phyloP scores from a whole-genome alignment of 2,329 filamentous ascomycete genomes.

The Botrytis tulipae region DNA sequence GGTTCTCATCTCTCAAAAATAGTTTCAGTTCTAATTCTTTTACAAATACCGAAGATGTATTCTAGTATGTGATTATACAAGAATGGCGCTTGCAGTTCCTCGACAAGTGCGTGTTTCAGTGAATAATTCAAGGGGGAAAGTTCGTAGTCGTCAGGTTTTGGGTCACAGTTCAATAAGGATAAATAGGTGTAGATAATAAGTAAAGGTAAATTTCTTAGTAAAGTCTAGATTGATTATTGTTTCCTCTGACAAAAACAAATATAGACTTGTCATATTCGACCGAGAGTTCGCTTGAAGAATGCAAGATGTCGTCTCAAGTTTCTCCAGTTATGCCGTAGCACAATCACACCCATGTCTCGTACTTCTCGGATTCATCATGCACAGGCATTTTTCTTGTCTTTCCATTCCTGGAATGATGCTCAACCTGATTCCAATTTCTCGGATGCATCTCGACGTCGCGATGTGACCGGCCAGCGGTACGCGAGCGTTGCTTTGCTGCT shows the following conservation, averaged over 20 bases:
- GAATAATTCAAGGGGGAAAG: not conserved
- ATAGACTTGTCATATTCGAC: not conserved
- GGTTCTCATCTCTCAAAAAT: not conserved
- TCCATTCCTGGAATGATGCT: not conserved
- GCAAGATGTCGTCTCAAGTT: not conserved
- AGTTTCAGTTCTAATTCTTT: not conserved
- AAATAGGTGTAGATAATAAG: too few species aligned
- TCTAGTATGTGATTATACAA: not conserved
- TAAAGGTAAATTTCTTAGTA: not conserved
- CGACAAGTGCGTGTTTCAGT: not conserved
- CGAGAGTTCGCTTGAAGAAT: not conserved
- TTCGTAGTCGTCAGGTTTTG: not conserved
- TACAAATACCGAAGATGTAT: not conserved
- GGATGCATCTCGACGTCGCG: slow-evolving; percentile 15
- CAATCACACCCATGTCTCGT: not conserved
- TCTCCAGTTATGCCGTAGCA: not conserved
- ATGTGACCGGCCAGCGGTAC: slow-evolving; percentile 14
- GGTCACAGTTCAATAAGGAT: not conserved
- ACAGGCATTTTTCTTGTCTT: not conserved
- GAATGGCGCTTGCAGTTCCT: not conserved
- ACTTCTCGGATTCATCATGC: not conserved
- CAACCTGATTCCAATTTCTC: not conserved
- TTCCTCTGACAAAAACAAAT: not conserved
- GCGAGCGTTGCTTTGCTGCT: slow-evolving; percentile 4
- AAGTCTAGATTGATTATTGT: not conserved